Percentiles rank a stretch among this genome's conserved stretches.
phyloP scores from a whole-genome alignment of 805 yeast genomes.

The Barnettozyma sucrosica region DNA sequence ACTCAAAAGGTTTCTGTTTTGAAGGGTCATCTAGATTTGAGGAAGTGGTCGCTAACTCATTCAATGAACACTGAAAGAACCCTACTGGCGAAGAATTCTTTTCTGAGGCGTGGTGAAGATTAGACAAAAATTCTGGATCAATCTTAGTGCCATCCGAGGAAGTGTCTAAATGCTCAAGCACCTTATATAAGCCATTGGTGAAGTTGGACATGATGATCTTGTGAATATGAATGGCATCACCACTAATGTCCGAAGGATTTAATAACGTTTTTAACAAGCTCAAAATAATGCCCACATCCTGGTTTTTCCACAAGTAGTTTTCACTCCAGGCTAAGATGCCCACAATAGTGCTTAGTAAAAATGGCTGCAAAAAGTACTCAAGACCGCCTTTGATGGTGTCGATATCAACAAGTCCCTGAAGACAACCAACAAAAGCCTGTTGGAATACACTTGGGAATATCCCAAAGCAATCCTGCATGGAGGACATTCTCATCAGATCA shows the following conservation, averaged over 20 bases:
- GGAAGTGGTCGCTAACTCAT: not conserved
- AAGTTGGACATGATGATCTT: slow-evolving; percentile 30
- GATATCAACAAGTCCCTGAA: slow-evolving; percentile 47
- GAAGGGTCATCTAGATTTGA: not conserved
- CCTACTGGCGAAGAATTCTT: slow-evolving; percentile 1
- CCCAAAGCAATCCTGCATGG: slow-evolving; percentile 59
- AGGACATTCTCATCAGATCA: slow-evolving; percentile 61
- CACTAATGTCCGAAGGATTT: slow-evolving; percentile 37
- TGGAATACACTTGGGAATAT: slow-evolving; percentile 70
- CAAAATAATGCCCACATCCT: slow-evolving; percentile 31
- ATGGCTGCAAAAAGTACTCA: slow-evolving; percentile 81
- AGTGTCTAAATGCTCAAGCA: slow-evolving; percentile 5
- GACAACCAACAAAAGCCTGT: slow-evolving; percentile 61
- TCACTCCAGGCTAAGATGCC: slow-evolving; percentile 49
- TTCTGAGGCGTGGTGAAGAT: slow-evolving; percentile 12
- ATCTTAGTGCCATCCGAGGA: slow-evolving; percentile 9
- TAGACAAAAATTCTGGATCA: slow-evolving; percentile 16
- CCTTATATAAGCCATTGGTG: slow-evolving; percentile 16
- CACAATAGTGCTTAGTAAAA: slow-evolving; percentile 52
- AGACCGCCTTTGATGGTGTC: slow-evolving; percentile 69
- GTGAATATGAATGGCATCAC: slow-evolving; percentile 41
- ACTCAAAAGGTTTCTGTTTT: not conserved
- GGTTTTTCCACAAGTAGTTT: slow-evolving; percentile 33
- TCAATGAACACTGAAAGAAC: slow-evolving; percentile 5
- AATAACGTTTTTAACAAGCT: slow-evolving; percentile 36